Evolutionary conservation across 805 yeast genomes (phyloP).

Genomic region (Candida takata): DNA sequence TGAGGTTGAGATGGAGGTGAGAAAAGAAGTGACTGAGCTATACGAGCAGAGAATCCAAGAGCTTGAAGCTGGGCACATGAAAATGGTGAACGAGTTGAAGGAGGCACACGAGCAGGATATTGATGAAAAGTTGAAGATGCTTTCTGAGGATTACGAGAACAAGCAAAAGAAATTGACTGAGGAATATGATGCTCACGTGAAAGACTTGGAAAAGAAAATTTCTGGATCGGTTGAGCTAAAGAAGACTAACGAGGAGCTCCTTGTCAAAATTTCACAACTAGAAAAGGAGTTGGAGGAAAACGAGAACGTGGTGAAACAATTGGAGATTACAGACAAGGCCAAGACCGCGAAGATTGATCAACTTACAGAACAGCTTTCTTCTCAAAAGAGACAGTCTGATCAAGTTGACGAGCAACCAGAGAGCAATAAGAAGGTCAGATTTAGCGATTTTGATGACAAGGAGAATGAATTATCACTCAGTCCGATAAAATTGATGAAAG

Average conservation of each 20-base stretch:
- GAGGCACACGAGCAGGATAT: slow-evolving; percentile 21
- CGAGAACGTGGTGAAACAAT: slow-evolving; percentile 9
- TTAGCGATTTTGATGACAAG: slow-evolving; percentile 9
- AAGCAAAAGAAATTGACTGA: slow-evolving; percentile 5
- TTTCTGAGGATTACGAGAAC: slow-evolving; percentile 28
- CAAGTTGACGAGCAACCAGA: slow-evolving; percentile 1
- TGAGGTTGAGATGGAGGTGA: slow-evolving; percentile 23
- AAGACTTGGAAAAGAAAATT: too few relatives aligned
- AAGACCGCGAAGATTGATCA: slow-evolving; percentile 11
- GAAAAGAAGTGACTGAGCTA: slow-evolving; percentile 25
- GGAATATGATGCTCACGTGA: neutral
- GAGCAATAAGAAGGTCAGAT: slow-evolving; percentile 9
- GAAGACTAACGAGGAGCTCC: neutral
- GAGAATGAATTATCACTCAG: slow-evolving; percentile 7
- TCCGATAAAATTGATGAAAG: slow-evolving; percentile 7
- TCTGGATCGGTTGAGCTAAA: too few relatives aligned
- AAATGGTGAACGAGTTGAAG: slow-evolving; percentile 27
- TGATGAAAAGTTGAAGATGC: slow-evolving; percentile 26
- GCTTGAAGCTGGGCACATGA: slow-evolving; percentile 28
- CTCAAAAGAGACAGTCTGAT: slow-evolving; percentile 14
- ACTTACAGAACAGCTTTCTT: slow-evolving; percentile 2
- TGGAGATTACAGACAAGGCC: slow-evolving; percentile 12
- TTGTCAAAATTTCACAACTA: neutral
- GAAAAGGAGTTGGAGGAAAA: slow-evolving; percentile 5
- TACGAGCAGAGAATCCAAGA: slow-evolving; percentile 32